Percentiles rank a stretch among this genome's conserved stretches.
Conservation (phyloP, 176 grass and related monocot genomes). For the Alloteropsis semialata region DNA sequence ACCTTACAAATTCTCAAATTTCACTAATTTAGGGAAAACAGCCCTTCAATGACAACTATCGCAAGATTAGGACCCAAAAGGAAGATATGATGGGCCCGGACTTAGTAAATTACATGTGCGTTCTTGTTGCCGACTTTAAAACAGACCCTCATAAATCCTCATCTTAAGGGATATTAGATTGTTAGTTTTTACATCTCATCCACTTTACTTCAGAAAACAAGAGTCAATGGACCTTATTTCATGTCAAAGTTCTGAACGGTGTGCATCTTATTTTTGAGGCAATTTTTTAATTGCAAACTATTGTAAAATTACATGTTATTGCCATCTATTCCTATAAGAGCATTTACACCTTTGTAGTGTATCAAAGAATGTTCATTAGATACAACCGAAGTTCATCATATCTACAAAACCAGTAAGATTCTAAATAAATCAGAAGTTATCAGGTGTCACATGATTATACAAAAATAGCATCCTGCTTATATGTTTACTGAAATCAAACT, state of each 20-base stretch:
- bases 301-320: constrained; percentile 21
- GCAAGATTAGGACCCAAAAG: not conserved
- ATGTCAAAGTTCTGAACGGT: not conserved
- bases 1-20: not conserved
- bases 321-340: not conserved
- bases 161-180: not conserved
- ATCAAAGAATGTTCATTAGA: not conserved
- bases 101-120: not conserved
- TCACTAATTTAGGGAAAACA: not conserved
- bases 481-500: constrained; percentile 12
- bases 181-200: constrained; percentile 1
- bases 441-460: not conserved
- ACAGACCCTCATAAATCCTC: not conserved
- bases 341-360: not conserved
- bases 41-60: not conserved
- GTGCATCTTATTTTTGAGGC: not conserved
- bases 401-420: not conserved
- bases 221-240: not conserved
- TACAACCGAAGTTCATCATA: not conserved
- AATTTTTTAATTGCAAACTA: not conserved
- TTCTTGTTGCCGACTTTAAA: not conserved
- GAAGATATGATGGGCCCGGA: not conserved
- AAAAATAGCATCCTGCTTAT: not conserved
- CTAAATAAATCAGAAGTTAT: not conserved
- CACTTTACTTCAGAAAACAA: not conserved